Base-by-base conservation (phyloP, 208 protist species). In the Leishmania gerbilli region DNA sequence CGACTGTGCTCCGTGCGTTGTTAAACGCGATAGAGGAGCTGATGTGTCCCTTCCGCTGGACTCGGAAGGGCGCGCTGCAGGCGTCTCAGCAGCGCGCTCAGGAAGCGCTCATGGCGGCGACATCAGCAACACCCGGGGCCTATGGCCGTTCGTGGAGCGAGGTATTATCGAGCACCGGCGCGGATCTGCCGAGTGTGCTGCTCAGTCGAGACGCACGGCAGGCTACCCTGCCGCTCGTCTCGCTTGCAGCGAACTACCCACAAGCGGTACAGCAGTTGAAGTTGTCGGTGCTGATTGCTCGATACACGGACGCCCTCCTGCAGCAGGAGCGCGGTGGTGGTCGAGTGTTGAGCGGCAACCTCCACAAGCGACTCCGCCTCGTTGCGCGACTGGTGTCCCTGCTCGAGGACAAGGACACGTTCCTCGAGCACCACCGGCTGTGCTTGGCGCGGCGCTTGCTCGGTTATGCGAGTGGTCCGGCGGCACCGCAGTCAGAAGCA, bases 321-420 rank as follows among this genome's bases (percentile, higher is more conserved):
- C 71, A 74, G 60, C 82, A 87, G 31, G 79, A 89, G 71, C 58
- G 77, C n/a, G 68, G 71, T 2, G 60, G 79, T 1, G 76, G 82
- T n/a, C 82, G 78, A 5, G 68, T 88, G 5, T 76, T 83, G 40
- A 77, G 69, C 13, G 56, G 60, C 13, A 84, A 80, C 60, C 69
- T 84, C 21, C 68, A 78, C 21, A 74, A 72, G 51, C 84, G 78
- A 1, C 75, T 84, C 55, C 76, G 60, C 13, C 79, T 79, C 58
- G 78, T 95, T 13, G 85, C 83, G 19, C 78, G 71, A 15, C 81
- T 95, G 15, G 89, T 87, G 17, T 58, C 82, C 3, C 80, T 92
- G 31, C 69, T 95, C 21, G 90, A 93, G 80, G 85, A 91, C 74
- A 93, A 95, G 74, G 90, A 93, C 79, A 82, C 87, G 0, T 93